Evolutionary conservation across 2,329 filamentous ascomycete species (phyloP).

Genomic region (Arachnopeziza araneosa): DNA sequence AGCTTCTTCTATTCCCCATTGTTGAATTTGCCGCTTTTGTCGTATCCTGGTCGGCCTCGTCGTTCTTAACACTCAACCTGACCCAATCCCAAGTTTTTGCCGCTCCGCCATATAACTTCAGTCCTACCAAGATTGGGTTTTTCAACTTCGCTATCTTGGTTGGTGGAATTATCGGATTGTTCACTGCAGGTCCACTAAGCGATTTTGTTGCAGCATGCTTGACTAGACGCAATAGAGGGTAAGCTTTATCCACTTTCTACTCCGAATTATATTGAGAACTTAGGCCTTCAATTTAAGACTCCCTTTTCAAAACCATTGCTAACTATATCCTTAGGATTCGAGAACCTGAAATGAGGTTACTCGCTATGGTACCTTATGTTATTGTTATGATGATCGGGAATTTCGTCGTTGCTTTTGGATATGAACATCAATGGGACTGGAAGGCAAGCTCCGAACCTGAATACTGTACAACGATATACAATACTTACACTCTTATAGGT

Average conservation of each 20-base stretch:
- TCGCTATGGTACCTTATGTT: conserved; percentile 31
- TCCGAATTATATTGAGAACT: not conserved
- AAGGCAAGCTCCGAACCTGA: conserved; percentile 31
- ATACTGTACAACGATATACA: not conserved
- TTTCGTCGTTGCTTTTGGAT: conserved; percentile 48
- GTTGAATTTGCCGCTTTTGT: conserved; percentile 57
- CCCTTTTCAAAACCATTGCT: conserved; percentile 15
- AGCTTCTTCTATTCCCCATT: conserved; percentile 57
- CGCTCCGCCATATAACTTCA: conserved; percentile 25
- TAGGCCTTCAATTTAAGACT: not conserved
- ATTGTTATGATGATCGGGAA: conserved; percentile 45
- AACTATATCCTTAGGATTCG: not conserved
- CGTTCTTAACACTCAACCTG: conserved; percentile 53
- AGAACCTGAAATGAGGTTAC: conserved; percentile 34
- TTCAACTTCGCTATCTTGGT: conserved; percentile 47
- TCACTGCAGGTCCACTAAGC: conserved; percentile 43
- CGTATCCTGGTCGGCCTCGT: conserved; percentile 53
- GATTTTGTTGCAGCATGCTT: conserved; percentile 31
- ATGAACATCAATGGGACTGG: conserved; percentile 48
- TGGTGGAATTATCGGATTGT: conserved; percentile 39
- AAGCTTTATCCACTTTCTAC: not conserved
- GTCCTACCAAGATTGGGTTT: conserved; percentile 41
- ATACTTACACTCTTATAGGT: conserved; percentile 13
- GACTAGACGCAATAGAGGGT: conserved; percentile 28
- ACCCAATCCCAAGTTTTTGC: conserved; percentile 41